These are phyloP conservation scores for Biscutella laevigata DNA, from an alignment of 441 rosid species.

Conservation along the genomic window DNA sequence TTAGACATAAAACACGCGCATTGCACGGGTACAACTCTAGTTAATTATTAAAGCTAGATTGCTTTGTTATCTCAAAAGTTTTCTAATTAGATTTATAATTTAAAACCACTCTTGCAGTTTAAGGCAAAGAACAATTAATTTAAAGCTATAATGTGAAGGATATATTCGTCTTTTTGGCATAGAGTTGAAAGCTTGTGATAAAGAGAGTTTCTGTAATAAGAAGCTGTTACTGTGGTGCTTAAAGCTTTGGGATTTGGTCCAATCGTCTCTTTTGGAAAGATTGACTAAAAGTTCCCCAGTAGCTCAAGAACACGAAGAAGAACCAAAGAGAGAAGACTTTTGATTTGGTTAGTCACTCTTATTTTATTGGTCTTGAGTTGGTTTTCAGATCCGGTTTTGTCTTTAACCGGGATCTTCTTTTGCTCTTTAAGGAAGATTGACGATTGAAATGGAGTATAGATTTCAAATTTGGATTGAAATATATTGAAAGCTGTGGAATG, in stretches of 20 bases:
- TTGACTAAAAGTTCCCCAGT: constrained; percentile 13
- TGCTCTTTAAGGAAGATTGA: constrained; percentile 11
- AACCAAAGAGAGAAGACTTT: not conserved
- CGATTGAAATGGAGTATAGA: constrained; percentile 7
- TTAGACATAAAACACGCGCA: no score
- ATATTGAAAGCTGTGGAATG: not conserved
- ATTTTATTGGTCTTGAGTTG: not conserved
- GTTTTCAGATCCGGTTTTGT: constrained; percentile 7
- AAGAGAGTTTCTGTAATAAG: constrained; percentile 10
- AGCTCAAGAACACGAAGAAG: not conserved
- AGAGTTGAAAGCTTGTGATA: constrained; percentile 7
- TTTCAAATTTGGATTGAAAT: not conserved
- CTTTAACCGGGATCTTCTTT: not conserved
- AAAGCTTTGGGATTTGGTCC: constrained; percentile 30
- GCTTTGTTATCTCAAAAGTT: no score
- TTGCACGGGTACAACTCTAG: no score
- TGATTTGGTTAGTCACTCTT: no score
- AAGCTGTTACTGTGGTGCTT: constrained; percentile 28
- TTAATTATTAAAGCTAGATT: no score
- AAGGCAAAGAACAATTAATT: not conserved
- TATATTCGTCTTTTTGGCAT: constrained; percentile 9
- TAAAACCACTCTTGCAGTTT: not conserved
- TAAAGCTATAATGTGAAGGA: not conserved
- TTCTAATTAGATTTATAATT: no score
- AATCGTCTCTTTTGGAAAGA: constrained; percentile 23